Percentiles rank a stretch among this genome's conserved stretches.
Conservation (phyloP, 305 asterid genomes). For the Ajuga reptans region DNA sequence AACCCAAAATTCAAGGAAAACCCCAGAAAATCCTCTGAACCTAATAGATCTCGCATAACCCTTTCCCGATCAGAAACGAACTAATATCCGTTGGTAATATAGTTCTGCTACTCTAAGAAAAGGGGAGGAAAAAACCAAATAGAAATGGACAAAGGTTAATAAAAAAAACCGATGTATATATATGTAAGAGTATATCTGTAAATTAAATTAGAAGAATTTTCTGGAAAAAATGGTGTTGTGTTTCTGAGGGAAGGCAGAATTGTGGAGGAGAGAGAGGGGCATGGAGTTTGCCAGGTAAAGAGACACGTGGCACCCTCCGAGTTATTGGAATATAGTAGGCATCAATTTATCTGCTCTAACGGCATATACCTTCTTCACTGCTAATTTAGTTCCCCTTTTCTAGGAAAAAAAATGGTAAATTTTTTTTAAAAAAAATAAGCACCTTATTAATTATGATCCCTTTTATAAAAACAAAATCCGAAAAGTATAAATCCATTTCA, state of each 20-base stretch:
- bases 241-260: constrained; percentile 3
- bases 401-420: neutral
- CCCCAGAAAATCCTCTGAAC: constrained; percentile 28
- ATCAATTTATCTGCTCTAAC: constrained; percentile 39
- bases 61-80: constrained; percentile 11
- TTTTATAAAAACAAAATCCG: no score
- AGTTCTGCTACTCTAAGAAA: neutral
- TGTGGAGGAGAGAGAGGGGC: constrained; percentile 27
- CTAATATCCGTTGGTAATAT: neutral
- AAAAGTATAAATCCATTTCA: no score
- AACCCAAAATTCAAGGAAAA: constrained; percentile 34
- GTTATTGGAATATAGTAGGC: constrained; percentile 34
- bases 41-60: constrained; percentile 25
- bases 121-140: neutral
- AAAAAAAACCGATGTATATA: neutral
- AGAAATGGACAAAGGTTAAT: neutral
- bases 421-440: no score
- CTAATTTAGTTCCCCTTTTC: neutral
- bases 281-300: constrained; percentile 42
- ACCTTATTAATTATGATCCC: no score
- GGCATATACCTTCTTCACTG: constrained; percentile 38
- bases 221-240: neutral
- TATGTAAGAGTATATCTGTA: neutral
- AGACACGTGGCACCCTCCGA: constrained; percentile 48
- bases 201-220: neutral